Percentiles rank a stretch among this genome's conserved stretches.
Evolutionary conservation across 805 yeast genomes (phyloP).

Genomic region (Lipomyces spencermartinsiae): DNA sequence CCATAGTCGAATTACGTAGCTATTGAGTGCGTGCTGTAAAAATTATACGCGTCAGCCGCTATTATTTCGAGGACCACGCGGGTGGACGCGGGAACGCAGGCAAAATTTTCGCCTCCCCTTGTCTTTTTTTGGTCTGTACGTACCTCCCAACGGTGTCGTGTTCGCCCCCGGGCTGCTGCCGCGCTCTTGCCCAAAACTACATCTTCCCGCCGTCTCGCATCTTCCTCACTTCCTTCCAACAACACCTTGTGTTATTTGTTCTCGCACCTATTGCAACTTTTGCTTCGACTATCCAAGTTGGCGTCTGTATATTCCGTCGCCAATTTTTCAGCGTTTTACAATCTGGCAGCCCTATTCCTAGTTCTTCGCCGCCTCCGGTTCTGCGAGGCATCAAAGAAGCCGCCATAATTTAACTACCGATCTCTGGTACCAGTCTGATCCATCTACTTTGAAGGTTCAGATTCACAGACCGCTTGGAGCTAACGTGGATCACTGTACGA

Average conservation of each 20-base stretch:
- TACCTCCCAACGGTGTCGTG: too few species aligned
- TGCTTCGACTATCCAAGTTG: conserved; percentile 8
- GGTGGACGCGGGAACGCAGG: too few species aligned
- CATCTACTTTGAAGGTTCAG: neutral
- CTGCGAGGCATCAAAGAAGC: conserved; percentile 41
- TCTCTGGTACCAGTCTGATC: neutral
- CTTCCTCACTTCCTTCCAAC: neutral
- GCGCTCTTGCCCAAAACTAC: neutral
- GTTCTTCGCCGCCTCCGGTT: conserved; percentile 39
- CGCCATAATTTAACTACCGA: conserved; percentile 41
- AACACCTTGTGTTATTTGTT: neutral
- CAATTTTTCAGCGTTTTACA: conserved; percentile 20
- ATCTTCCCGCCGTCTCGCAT: neutral
- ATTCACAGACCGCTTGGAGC: neutral
- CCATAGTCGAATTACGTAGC: too few species aligned
- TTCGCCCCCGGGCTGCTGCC: neutral
- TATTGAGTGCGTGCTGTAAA: too few species aligned
- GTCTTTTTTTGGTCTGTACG: too few species aligned
- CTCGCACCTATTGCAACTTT: neutral
- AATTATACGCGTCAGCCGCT: too few species aligned
- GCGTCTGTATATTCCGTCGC: conserved; percentile 25
- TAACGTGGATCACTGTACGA: neutral
- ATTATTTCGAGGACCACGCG: too few species aligned
- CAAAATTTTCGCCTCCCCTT: too few species aligned
- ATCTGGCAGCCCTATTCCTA: conserved; percentile 38